Conservation (phyloP, 371 early-diverging fungal genomes). For the Globomyces sp. region DNA sequence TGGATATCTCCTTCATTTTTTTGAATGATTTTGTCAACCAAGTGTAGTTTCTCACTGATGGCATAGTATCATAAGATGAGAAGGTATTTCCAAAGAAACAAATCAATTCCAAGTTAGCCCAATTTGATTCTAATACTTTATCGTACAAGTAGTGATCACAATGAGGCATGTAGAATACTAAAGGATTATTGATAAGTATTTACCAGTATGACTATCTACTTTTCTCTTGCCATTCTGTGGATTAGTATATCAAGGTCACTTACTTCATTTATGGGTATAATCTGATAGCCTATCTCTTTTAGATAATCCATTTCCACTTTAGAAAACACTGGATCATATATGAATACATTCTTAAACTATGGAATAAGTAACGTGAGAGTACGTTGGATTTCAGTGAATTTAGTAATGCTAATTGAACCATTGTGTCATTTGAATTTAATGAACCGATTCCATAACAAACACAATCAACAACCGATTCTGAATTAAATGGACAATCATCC, state of each 20-base stretch:
- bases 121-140: slow-evolving; percentile 61
- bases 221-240: too few relatives aligned
- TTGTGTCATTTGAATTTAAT: slow-evolving; percentile 56
- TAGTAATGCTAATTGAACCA: slow-evolving; percentile 58
- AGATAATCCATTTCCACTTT: slow-evolving; percentile 46
- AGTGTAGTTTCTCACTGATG: neutral
- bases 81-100: slow-evolving; percentile 31
- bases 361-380: neutral
- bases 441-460: slow-evolving; percentile 69
- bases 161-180: slow-evolving; percentile 73
- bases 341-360: slow-evolving; percentile 39
- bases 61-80: neutral
- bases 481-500: too few relatives aligned
- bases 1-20: neutral
- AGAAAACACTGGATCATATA: slow-evolving; percentile 67
- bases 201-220: too few relatives aligned
- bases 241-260: too few relatives aligned
- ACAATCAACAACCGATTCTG: slow-evolving; percentile 3
- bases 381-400: slow-evolving; percentile 26
- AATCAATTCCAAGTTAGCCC: slow-evolving; percentile 33
- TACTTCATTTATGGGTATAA: neutral
- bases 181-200: slow-evolving; percentile 21
- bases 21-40: neutral
- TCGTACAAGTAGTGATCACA: slow-evolving; percentile 64
- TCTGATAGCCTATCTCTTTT: neutral